Conservation (phyloP, 768 basidiomycete species). For the Macrolepiota albuminosa region DNA sequence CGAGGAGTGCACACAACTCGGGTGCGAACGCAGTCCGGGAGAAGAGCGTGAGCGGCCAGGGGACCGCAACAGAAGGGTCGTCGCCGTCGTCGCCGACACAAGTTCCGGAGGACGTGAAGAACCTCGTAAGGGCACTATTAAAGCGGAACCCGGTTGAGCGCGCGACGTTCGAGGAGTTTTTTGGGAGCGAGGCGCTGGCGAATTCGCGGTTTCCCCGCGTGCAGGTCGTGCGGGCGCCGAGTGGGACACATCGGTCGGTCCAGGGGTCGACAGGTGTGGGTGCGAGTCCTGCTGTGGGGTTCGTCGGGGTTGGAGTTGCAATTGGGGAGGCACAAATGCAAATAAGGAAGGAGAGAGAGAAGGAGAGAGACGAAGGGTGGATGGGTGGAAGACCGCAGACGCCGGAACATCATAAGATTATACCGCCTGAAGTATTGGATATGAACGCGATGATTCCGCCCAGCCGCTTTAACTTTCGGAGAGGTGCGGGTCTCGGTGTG, state of each 20-base stretch:
- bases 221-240: conserved; percentile 25
- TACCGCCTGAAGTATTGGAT: conserved; percentile 27
- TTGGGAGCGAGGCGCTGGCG: conserved; percentile 70
- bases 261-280: no score
- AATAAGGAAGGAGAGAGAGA: conserved; percentile 17
- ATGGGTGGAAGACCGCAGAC: conserved; percentile 6
- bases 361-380: conserved; percentile 23
- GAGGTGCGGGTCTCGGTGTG: conserved; percentile 16
- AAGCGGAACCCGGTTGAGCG: conserved; percentile 82
- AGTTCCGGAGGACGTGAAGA: conserved; percentile 83
- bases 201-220: conserved; percentile 75
- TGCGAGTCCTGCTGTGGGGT: conserved; percentile 15
- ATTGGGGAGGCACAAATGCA: neutral
- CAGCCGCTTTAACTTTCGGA: conserved; percentile 72
- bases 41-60: conserved; percentile 7
- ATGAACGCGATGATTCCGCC: conserved; percentile 43
- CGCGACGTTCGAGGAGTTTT: conserved; percentile 90
- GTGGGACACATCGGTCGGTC: neutral
- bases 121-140: conserved; percentile 77
- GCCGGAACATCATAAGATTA: conserved; percentile 47
- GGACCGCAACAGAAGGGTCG: conserved; percentile 20
- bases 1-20: conserved; percentile 23
- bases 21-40: neutral
- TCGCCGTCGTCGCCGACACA: conserved; percentile 21
- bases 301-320: conserved; percentile 11